Conservation (phyloP, 306 rosid genomes). For the Vigna radiata region DNA sequence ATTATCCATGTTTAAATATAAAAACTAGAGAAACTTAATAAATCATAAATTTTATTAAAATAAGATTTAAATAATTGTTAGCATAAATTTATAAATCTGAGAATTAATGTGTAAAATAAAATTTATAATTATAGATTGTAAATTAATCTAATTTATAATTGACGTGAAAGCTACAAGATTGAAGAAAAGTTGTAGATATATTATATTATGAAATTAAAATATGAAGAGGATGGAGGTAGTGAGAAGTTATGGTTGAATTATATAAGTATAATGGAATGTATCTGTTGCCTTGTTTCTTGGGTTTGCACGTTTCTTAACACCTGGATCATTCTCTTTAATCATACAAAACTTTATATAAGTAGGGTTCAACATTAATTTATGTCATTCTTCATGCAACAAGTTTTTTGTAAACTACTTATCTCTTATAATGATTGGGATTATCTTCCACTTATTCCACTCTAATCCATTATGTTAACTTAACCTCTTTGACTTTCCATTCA, state of each 20-base stretch:
- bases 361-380: constrained; percentile 11
- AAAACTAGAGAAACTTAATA: too few species aligned
- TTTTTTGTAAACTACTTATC: background rate
- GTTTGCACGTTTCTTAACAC: constrained; percentile 49
- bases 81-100: too few species aligned
- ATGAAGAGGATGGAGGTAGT: constrained; percentile 30
- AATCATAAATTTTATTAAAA: too few species aligned
- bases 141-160: too few species aligned
- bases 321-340: constrained; percentile 33
- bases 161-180: too few species aligned
- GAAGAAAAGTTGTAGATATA: too few species aligned
- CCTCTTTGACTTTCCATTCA: constrained; percentile 47
- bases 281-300: constrained; percentile 51
- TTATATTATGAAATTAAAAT: background rate
- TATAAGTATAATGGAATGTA: constrained; percentile 50
- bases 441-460: constrained; percentile 12
- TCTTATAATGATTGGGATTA: constrained; percentile 43
- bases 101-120: too few species aligned
- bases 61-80: too few species aligned
- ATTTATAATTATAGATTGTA: too few species aligned
- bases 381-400: constrained; percentile 32
- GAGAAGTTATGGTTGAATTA: constrained; percentile 44
- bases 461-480: constrained; percentile 33
- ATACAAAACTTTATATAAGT: constrained; percentile 29
- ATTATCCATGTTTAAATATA: too few species aligned